Base-by-base conservation (phyloP, 139 green algal genomes). In the Auxenochlorella protothecoides region DNA sequence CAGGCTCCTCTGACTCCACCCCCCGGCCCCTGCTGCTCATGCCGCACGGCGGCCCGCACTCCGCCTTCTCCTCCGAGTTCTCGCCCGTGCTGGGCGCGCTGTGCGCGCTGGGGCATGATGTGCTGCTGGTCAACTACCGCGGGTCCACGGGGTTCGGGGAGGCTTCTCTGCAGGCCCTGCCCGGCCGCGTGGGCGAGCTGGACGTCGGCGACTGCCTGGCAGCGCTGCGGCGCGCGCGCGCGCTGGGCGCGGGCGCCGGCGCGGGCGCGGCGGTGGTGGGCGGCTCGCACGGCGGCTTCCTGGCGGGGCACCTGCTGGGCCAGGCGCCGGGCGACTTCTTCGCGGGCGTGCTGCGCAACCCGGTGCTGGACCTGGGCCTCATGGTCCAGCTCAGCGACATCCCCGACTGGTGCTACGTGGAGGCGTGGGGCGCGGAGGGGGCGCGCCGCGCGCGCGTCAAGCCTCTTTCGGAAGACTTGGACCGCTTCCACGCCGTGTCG, bases 261-360 rank as follows among this genome's bases (percentile, higher is more conserved):
- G 51, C 51, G 0, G 83, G 83, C 11, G 88, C 94, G 57, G 85
- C 81, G 0, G 84, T 94, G 4, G 77, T 94, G 6, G 93, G 93
- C 53, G 93, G 93, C 69, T 90, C 79, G 5, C 93, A 98, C 77
- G 93, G 93, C 15, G 93, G 92, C 56, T 97, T 97, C 78, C 82
- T 97, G 11, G 85, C 89, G 1, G 83, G 78, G 8, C 88, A 97
- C 78, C 81, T 97, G 54, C 59, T 96, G 59, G 93, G 92, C 6
- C 92, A 97, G 86, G 76, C 92, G 74, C 84, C 89, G 0, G 72
- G 69, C 2, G 57, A 55, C 54, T 95, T 93, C 81, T 79, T 77
- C n/a, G 82, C 74, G 3, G 93, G 80, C 14, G 74, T 97, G 52
- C 81, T 97, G 74, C 87, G 90, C 68, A 98, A 98, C 81, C 93